A percentile compares a stretch with the other conserved stretches of the same genome.
Evolutionary conservation across 345 rosid genomes (phyloP).

Genomic region (Populus euphratica): DNA sequence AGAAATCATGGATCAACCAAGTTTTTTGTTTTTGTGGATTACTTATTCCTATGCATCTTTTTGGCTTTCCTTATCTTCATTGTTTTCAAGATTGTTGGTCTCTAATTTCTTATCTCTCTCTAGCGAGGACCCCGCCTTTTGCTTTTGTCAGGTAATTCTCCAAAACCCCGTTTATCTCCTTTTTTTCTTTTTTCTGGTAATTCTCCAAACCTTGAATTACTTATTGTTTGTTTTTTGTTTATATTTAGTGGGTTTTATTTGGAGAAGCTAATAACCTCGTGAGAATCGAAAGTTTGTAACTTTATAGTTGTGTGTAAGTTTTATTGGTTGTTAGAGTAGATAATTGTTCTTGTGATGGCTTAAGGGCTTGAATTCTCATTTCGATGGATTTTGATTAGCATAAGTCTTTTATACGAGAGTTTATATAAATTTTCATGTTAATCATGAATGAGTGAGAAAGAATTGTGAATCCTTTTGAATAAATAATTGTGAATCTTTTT

Average conservation of each 20-base stretch:
- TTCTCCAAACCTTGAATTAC: background rate
- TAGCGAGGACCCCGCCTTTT: background rate
- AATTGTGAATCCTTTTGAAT: background rate
- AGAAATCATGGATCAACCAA: constrained; percentile 61
- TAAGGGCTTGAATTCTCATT: background rate
- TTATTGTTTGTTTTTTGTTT: background rate
- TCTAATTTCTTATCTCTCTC: background rate
- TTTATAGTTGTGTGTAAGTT: background rate
- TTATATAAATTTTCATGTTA: background rate
- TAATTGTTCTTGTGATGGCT: background rate
- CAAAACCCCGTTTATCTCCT: background rate
- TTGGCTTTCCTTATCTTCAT: constrained; percentile 52
- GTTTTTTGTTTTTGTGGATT: constrained; percentile 67
- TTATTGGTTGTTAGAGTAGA: background rate
- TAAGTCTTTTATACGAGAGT: background rate
- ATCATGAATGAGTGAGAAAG: background rate
- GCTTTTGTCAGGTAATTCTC: constrained; percentile 6
- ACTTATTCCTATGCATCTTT: constrained; percentile 51
- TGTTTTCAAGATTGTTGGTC: constrained; percentile 40
- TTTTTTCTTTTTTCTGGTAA: background rate
- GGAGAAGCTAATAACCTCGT: too few species aligned
- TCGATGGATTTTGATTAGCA: background rate
- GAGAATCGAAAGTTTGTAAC: background rate
- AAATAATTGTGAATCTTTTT: background rate
- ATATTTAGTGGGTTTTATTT: background rate